Evolutionary conservation across 805 yeast genomes (phyloP).

Genomic region (Myxozyma melibiosi): DNA sequence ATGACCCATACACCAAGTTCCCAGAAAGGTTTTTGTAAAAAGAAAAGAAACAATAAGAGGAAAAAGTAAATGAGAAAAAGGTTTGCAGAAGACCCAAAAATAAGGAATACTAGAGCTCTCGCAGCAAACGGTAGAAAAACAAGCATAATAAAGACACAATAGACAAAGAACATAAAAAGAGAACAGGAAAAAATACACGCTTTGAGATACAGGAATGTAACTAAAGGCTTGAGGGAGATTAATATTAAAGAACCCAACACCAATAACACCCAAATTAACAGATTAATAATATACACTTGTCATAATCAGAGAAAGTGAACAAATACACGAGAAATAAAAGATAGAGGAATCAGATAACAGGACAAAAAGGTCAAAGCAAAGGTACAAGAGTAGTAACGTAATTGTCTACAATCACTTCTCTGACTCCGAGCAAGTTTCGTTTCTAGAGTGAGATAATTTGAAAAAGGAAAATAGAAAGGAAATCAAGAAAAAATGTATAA

Average conservation of each 20-base stretch:
- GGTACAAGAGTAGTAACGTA: background rate
- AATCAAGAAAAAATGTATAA: background rate
- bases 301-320: background rate
- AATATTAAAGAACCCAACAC: conserved; percentile 21
- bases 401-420: no score
- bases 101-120: no score
- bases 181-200: background rate
- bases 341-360: background rate
- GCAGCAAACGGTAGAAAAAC: no score
- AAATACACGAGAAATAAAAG: background rate
- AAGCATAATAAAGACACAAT: no score
- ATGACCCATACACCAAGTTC: no score
- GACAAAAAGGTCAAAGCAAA: conserved; percentile 1
- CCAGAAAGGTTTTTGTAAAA: no score
- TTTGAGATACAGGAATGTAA: background rate
- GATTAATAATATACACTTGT: conserved; percentile 4
- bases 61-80: no score
- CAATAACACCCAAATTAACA: conserved; percentile 23
- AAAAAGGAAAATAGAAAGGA: background rate
- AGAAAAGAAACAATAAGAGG: no score
- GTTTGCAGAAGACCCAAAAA: no score
- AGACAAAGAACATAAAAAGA: no score
- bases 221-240: background rate
- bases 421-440: no score
- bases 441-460: background rate